Evolutionary conservation across 148 eudicot species (phyloP), one percentile per base, ranked within the genome.

Genomic region (Dysphania ambrosioides): DNA sequence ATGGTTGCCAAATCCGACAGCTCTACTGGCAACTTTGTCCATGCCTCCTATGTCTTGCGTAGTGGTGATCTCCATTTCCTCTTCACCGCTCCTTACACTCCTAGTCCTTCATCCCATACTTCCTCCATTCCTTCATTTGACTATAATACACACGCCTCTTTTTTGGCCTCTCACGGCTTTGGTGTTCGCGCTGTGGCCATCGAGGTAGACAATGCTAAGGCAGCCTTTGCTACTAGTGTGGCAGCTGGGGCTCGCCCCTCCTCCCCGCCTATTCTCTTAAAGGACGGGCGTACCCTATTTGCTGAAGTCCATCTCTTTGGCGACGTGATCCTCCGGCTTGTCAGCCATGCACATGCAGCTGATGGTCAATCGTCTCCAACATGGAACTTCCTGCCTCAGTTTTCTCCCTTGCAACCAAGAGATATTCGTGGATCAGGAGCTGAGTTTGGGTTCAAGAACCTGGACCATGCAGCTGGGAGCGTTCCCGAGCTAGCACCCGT

Each of bases 61-160:
- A 84, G 96, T 44, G 91, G 89, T 47, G 55, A 85, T 3, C 87
- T 94, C 70, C 30, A 24, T 18, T 85, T 94, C 86, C 86, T 94
- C 38, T 94, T 94, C 86, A 86, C 98, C 24, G 91, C 98, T n/a
- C 91, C 98, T 27, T 94, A 94, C 80, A 81, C 98, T 12, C 83
- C 90, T 27, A n/a, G n/a, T n/a, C 68, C 82, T 32, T 53, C 85
- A 69, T 34, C 81, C 10, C 3, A 38, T n/a, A 5, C 68, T 2
- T 38, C 36, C 16, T 5, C 70, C 41, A 75, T 90, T 21, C 93
- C 96, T 38, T 75, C 88, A n/a, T 90, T 93, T 71, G 65, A 78
- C 49, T 34, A 32, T 80, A 47, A 85, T 13, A 27, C 26, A 57
- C 86, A 85, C 75, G 36, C 65, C 79, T 64, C 79, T 26, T 92